Conservation (phyloP, 1,284 basidiomycete genomes). For the Puccinia coronata region DNA sequence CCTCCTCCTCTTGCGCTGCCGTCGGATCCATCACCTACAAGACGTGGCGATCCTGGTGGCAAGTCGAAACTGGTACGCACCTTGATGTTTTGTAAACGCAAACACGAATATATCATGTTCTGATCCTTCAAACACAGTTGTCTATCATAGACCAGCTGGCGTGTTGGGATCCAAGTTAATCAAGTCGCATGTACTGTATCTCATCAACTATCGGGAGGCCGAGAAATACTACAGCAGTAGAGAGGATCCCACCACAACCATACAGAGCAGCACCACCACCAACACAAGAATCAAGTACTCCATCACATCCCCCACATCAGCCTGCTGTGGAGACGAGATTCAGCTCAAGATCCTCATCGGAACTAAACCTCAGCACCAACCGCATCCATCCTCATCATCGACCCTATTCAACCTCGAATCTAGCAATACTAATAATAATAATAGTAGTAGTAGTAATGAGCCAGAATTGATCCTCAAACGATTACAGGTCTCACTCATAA, state of each 20-base stretch:
- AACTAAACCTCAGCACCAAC: neutral
- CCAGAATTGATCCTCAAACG: constrained; percentile 13
- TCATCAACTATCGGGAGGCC: constrained; percentile 22
- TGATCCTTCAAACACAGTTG: neutral
- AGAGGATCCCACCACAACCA: neutral
- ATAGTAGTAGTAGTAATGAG: too few species aligned
- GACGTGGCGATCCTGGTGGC: constrained; percentile 41
- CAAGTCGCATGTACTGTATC: constrained; percentile 23
- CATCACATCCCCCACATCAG: constrained; percentile 9
- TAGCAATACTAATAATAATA: too few species aligned
- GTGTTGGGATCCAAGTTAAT: constrained; percentile 10
- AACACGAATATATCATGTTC: neutral
- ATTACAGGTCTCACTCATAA: constrained; percentile 11
- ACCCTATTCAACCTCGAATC: neutral
- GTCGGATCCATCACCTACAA: constrained; percentile 30
- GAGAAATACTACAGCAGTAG: constrained; percentile 8
- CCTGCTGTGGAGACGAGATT: constrained; percentile 20
- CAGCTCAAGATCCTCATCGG: constrained; percentile 9
- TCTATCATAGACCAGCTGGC: constrained; percentile 31
- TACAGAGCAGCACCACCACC: neutral
- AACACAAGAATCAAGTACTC: constrained; percentile 14
- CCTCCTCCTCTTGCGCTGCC: neutral
- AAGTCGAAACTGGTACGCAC: constrained; percentile 33
- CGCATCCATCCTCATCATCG: neutral
- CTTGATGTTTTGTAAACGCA: too few species aligned